These are phyloP conservation scores for Tulasnella sp. DNA, from an alignment of 768 basidiomycete species.

Conservation along the genomic window DNA sequence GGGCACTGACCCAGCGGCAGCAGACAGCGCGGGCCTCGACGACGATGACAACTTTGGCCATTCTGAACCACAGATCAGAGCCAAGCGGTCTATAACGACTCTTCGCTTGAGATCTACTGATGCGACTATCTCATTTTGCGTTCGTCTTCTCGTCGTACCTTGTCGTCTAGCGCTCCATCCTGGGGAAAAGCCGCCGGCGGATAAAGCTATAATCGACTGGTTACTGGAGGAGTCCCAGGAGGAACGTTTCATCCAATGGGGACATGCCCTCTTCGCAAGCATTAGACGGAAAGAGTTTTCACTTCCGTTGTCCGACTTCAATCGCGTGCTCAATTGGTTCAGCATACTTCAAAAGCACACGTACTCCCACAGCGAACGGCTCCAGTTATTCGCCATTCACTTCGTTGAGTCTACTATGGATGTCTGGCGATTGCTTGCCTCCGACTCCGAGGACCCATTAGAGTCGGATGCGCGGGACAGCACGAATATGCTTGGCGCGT, in stretches of 20 bases:
- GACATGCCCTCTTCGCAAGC: conserved; percentile 44
- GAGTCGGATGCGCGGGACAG: conserved; percentile 34
- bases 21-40: neutral
- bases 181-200: no score
- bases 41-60: conserved; percentile 9
- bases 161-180: no score
- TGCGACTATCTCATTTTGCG: no score
- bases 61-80: neutral
- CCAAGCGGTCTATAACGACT: no score
- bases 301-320: conserved; percentile 41
- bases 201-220: neutral
- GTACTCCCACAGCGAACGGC: conserved; percentile 39
- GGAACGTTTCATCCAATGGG: conserved; percentile 50
- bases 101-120: no score
- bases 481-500: conserved; percentile 41
- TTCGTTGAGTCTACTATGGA: conserved; percentile 55
- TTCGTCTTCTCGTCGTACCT: no score
- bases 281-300: conserved; percentile 46
- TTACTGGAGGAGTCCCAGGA: conserved; percentile 25
- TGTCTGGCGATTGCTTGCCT: conserved; percentile 38
- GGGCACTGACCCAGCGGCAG: neutral
- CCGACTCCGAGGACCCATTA: conserved; percentile 23
- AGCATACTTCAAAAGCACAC: conserved; percentile 40
- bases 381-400: conserved; percentile 46
- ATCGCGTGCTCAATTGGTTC: conserved; percentile 44